Conservation (phyloP, 129 eudicot genomes). For the Lactuca saligna region DNA sequence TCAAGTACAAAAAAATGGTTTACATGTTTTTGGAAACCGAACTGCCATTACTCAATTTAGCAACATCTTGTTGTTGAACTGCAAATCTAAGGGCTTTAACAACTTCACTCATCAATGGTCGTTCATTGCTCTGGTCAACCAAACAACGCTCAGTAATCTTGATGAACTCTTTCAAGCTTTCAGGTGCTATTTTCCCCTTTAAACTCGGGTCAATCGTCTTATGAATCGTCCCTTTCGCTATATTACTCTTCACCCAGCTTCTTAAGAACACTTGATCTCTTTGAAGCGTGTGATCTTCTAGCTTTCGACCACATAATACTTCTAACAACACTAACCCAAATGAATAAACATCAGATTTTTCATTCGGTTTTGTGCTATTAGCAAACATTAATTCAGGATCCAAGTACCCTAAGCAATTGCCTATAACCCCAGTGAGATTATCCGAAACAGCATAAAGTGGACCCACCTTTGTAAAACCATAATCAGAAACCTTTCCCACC, state of each 20-base stretch:
- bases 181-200: conserved; percentile 35
- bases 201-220: conserved; percentile 24
- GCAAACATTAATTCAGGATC: conserved; percentile 39
- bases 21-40: conserved; percentile 17
- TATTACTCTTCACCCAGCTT: conserved; percentile 39
- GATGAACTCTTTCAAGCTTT: conserved; percentile 33
- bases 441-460: conserved; percentile 29
- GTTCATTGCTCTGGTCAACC: conserved; percentile 27
- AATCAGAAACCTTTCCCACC: conserved; percentile 36
- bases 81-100: conserved; percentile 32
- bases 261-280: conserved; percentile 38
- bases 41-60: conserved; percentile 10
- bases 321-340: conserved; percentile 39
- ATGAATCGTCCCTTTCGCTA: conserved; percentile 21
- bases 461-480: conserved; percentile 25
- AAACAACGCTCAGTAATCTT: conserved; percentile 37
- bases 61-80: conserved; percentile 33
- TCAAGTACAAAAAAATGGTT: neutral
- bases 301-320: conserved; percentile 37
- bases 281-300: conserved; percentile 37
- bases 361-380: conserved; percentile 28
- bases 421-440: conserved; percentile 33
- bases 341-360: conserved; percentile 32
- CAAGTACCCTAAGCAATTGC: conserved; percentile 33
- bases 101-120: conserved; percentile 37